Evolutionary conservation across 1,284 basidiomycete genomes (phyloP).

Genomic region (Trichosporon ovoides): DNA sequence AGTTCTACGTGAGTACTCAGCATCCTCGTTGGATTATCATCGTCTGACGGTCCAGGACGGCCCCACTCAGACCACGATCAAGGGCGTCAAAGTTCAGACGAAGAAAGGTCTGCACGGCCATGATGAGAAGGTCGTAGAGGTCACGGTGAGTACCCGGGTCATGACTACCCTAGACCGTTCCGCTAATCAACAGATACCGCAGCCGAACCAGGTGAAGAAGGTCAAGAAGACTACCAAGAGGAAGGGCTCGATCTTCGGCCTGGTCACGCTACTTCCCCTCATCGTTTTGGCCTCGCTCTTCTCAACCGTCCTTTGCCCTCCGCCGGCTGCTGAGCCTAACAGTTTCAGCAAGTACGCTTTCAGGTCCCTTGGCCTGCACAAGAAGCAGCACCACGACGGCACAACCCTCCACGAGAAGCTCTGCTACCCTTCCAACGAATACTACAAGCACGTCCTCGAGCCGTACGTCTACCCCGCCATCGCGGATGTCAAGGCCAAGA

Average conservation of each 20-base stretch:
- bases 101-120: background rate
- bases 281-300: slow-evolving; percentile 38
- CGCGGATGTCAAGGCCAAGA: slow-evolving; percentile 24
- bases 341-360: slow-evolving; percentile 32
- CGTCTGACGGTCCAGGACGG: background rate
- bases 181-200: background rate
- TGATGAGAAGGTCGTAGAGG: background rate
- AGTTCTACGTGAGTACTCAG: slow-evolving; percentile 17
- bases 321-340: slow-evolving; percentile 21
- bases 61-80: background rate
- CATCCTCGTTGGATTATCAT: background rate
- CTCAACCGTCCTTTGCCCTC: slow-evolving; percentile 43
- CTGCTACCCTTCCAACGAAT: slow-evolving; percentile 44
- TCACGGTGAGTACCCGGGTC: background rate
- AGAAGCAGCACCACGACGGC: slow-evolving; percentile 17
- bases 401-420: slow-evolving; percentile 33
- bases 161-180: background rate
- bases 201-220: background rate
- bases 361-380: slow-evolving; percentile 30
- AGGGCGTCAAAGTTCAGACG: background rate
- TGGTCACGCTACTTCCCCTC: slow-evolving; percentile 38
- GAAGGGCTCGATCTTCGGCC: slow-evolving; percentile 26
- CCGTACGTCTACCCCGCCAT: slow-evolving; percentile 36
- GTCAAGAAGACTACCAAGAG: slow-evolving; percentile 12
- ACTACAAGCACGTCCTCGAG: slow-evolving; percentile 35